Percentiles rank a stretch among this genome's conserved stretches.
phyloP scores from a whole-genome alignment of 2,329 filamentous ascomycete species.

The Alternaria triticina region DNA sequence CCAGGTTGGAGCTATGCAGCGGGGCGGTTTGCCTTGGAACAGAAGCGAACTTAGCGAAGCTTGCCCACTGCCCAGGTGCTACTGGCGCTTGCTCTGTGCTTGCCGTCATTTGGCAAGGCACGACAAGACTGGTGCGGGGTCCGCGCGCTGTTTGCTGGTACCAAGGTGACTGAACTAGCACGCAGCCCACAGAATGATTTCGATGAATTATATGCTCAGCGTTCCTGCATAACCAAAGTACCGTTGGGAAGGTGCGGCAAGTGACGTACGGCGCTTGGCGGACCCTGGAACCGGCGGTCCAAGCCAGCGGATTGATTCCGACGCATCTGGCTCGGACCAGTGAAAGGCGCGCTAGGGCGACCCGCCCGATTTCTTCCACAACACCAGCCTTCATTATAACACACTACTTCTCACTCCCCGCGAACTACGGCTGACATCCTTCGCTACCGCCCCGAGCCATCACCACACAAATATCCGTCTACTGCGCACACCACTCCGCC shows the following conservation, averaged over 20 bases:
- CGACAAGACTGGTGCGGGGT: not conserved
- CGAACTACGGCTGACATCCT: constrained; percentile 9
- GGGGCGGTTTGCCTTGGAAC: constrained; percentile 16
- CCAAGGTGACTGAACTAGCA: not conserved
- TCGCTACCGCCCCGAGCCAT: constrained; percentile 27
- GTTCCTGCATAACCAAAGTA: constrained; percentile 11
- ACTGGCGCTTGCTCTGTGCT: constrained; percentile 13
- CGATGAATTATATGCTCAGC: not conserved
- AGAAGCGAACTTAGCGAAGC: not conserved
- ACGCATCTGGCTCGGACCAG: constrained; percentile 3
- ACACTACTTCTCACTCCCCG: constrained; percentile 11
- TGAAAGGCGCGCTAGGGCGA: constrained; percentile 12
- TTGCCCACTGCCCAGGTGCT: not conserved
- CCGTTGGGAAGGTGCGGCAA: not conserved
- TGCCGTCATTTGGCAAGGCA: not conserved
- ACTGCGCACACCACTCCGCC: not conserved
- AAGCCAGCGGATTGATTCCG: constrained; percentile 18
- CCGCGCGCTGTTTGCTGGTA: not conserved
- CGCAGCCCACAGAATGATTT: not conserved
- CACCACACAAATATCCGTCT: constrained; percentile 12
- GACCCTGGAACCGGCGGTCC: constrained; percentile 8
- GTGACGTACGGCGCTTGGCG: constrained; percentile 14
- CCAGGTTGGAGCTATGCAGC: constrained; percentile 14
- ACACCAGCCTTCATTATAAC: constrained; percentile 15
- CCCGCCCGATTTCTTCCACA: constrained; percentile 20